Conservation (phyloP, 2,329 filamentous ascomycete genomes). For the Aureobasidium sp. region DNA sequence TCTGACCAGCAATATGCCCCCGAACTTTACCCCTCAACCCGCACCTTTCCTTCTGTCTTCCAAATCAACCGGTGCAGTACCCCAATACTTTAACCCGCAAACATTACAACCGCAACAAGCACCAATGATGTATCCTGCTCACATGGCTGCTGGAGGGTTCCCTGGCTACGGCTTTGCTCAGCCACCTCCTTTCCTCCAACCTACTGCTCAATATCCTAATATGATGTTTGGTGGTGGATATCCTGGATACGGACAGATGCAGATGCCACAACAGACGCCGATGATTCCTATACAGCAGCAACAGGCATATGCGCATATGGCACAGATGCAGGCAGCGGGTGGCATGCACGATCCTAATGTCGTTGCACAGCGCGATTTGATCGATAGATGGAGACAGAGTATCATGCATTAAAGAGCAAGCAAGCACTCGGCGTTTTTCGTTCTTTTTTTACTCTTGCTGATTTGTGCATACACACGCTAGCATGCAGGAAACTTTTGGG, state of each 20-base stretch:
- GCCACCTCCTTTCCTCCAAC: not conserved
- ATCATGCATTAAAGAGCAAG: slow-evolving; percentile 24
- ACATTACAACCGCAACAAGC: not conserved
- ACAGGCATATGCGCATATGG: slow-evolving; percentile 11
- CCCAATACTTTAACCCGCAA: slow-evolving; percentile 1
- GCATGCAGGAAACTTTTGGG: too few species aligned
- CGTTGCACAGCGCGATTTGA: slow-evolving; percentile 48
- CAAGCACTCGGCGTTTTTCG: not conserved
- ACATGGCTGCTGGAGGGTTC: not conserved
- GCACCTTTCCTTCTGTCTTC: not conserved
- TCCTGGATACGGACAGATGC: not conserved
- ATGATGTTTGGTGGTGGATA: not conserved
- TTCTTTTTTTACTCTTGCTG: not conserved
- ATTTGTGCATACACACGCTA: too few species aligned
- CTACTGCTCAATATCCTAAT: not conserved
- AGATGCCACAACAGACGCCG: not conserved
- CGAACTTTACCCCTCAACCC: not conserved
- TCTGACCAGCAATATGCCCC: not conserved
- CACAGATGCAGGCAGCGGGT: not conserved
- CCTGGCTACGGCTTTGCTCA: not conserved
- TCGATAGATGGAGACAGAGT: slow-evolving; percentile 53
- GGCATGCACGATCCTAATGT: slow-evolving; percentile 29
- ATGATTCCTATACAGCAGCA: slow-evolving; percentile 2
- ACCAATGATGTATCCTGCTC: not conserved
- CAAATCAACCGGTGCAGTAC: not conserved